phyloP scores from a whole-genome alignment of 352 stramenopile genomes.

The Globisporangium radiosum region DNA sequence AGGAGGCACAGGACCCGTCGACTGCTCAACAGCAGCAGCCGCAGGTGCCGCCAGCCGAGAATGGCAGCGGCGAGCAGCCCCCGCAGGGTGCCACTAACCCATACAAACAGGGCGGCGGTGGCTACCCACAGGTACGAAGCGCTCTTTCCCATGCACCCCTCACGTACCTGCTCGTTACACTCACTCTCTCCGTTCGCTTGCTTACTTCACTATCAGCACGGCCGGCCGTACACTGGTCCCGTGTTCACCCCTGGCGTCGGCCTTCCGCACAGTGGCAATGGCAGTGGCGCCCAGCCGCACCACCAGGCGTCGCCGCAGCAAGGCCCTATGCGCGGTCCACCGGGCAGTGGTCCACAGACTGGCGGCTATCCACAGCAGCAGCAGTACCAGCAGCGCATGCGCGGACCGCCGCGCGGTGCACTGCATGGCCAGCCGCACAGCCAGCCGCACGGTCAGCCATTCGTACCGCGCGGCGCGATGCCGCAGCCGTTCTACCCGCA shows the following conservation, averaged over 20 bases:
- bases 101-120: conserved; percentile 12
- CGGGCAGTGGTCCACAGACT: conserved; percentile 5
- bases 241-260: conserved; percentile 30
- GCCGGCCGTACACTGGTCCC: conserved; percentile 31
- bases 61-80: background rate
- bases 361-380: conserved; percentile 10
- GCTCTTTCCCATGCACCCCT: background rate
- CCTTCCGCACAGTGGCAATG: conserved; percentile 5
- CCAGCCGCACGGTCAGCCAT: conserved; percentile 38
- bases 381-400: conserved; percentile 29
- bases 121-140: conserved; percentile 8
- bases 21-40: conserved; percentile 6
- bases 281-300: background rate
- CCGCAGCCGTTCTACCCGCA: conserved; percentile 36
- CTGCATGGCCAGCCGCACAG: conserved; percentile 34
- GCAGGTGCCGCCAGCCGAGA: conserved; percentile 3
- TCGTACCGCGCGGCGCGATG: conserved; percentile 32
- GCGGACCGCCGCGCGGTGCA: conserved; percentile 26
- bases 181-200: background rate
- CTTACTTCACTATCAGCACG: conserved; percentile 13
- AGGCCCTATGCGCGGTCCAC: conserved; percentile 40
- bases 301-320: conserved; percentile 30
- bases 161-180: background rate
- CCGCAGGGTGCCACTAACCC: conserved; percentile 2
- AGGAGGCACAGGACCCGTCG: conserved; percentile 11